These are phyloP conservation scores for Trichosporon ovoides DNA, from an alignment of 1,284 basidiomycete genomes.

Conservation along the genomic window DNA sequence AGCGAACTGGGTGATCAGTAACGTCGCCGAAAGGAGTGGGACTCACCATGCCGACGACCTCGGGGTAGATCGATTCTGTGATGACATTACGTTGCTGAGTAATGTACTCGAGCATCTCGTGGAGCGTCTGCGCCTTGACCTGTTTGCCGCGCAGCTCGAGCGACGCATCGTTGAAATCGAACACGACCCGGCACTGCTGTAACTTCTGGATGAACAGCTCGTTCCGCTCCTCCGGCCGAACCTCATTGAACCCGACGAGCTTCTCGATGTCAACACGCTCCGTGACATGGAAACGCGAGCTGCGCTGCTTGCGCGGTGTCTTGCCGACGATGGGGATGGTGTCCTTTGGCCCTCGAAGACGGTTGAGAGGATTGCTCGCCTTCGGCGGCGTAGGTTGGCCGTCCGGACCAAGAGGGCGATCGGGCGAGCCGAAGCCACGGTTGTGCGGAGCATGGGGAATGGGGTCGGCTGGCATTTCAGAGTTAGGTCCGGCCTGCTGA, in stretches of 20 bases:
- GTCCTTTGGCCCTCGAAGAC: conserved; percentile 62
- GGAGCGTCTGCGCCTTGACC: conserved; percentile 94
- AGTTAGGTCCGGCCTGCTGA: conserved; percentile 25
- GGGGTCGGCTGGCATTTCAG: conserved; percentile 62
- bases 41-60: conserved; percentile 94
- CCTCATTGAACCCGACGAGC: conserved; percentile 90
- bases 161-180: conserved; percentile 98
- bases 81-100: conserved; percentile 94
- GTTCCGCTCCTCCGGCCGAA: conserved; percentile 77
- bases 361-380: conserved; percentile 49
- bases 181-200: conserved; percentile 91
- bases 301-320: conserved; percentile 90
- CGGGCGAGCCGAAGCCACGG: conserved; percentile 38
- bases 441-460: conserved; percentile 55
- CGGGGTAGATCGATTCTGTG: conserved; percentile 96
- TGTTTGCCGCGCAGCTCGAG: conserved; percentile 95
- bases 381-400: conserved; percentile 50
- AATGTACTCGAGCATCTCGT: conserved; percentile 99
- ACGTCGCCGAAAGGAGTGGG: background rate
- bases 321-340: conserved; percentile 92
- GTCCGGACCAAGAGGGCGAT: conserved; percentile 36
- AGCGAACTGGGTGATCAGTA: conserved; percentile 62
- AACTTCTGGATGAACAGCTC: conserved; percentile 93
- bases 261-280: conserved; percentile 96
- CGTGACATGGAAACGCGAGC: conserved; percentile 90